Evolutionary conservation across 2,329 filamentous ascomycete genomes (phyloP).

Genomic region (Hysterium pulicare): DNA sequence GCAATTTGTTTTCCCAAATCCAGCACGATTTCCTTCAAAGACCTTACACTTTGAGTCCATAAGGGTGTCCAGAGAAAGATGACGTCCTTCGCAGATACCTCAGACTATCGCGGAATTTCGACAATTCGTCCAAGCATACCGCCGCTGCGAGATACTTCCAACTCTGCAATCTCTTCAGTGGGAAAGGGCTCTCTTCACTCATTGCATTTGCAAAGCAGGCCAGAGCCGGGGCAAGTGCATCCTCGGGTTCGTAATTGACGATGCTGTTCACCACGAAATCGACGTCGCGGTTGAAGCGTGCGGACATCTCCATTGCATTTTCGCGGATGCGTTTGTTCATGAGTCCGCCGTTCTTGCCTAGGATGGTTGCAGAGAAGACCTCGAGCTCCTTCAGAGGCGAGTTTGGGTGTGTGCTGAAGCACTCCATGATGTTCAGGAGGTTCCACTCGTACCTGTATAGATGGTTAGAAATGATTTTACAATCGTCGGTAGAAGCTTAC

Average conservation of each 20-base stretch:
- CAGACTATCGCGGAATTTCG: conserved; percentile 11
- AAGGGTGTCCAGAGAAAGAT: too few relatives aligned
- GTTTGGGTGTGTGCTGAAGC: conserved; percentile 9
- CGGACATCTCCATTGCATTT: conserved; percentile 21
- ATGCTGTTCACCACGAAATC: conserved; percentile 43
- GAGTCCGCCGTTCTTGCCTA: conserved; percentile 43
- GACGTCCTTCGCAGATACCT: too few relatives aligned
- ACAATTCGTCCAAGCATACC: conserved; percentile 46
- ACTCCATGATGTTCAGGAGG: conserved; percentile 43
- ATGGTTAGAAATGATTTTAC: conserved; percentile 42
- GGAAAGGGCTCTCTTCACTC: conserved; percentile 18
- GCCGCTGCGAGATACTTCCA: conserved; percentile 51
- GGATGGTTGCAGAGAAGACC: conserved; percentile 53
- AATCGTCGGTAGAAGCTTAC: conserved; percentile 46
- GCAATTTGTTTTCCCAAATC: too few relatives aligned
- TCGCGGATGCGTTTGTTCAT: conserved; percentile 16
- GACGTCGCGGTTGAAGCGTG: conserved; percentile 35
- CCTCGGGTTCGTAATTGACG: conserved; percentile 34
- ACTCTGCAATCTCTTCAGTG: conserved; percentile 34
- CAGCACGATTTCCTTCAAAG: too few relatives aligned
- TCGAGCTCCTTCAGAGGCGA: conserved; percentile 12
- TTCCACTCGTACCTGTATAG: conserved; percentile 50
- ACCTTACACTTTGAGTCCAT: too few relatives aligned
- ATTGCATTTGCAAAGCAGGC: conserved; percentile 43
- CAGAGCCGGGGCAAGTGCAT: conserved; percentile 44